phyloP scores from a whole-genome alignment of 306 rosid genomes.

The Pterocarpus macrocarpus region DNA sequence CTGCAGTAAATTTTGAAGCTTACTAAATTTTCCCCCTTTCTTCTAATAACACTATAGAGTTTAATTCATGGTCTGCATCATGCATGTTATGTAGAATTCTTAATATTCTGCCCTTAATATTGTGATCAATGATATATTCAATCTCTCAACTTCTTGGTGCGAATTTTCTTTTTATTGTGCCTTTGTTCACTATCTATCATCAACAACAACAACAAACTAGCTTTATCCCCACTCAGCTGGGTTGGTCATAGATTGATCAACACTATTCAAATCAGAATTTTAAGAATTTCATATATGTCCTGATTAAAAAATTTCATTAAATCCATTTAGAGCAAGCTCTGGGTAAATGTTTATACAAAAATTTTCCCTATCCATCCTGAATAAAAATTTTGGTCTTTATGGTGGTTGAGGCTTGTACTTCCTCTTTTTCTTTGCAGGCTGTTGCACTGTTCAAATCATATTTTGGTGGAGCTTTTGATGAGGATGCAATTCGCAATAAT shows the following conservation, averaged over 20 bases:
- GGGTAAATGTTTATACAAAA: background rate
- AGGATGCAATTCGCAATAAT: slow-evolving; percentile 98
- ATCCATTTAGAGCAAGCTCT: background rate
- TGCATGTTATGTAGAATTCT: background rate
- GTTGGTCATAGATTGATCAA: background rate
- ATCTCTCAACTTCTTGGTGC: too few species aligned
- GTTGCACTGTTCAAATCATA: slow-evolving; percentile 95
- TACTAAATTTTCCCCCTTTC: background rate
- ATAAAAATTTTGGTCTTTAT: background rate
- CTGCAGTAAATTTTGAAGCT: background rate
- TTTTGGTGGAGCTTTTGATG: slow-evolving; percentile 99
- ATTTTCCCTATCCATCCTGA: background rate
- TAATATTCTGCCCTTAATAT: too few species aligned
- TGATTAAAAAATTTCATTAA: background rate
- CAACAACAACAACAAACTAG: background rate
- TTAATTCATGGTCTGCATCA: slow-evolving; percentile 57
- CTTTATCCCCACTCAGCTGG: background rate
- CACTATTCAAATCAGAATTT: too few species aligned
- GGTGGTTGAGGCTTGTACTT: slow-evolving; percentile 38
- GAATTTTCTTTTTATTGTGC: too few species aligned
- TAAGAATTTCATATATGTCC: too few species aligned
- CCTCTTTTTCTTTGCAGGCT: slow-evolving; percentile 64
- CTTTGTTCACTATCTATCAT: background rate
- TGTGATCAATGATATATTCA: too few species aligned
- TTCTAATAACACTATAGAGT: background rate